A percentile compares a stretch with the other conserved stretches of the same genome.
phyloP scores from a whole-genome alignment of 345 rosid species.

The Erysimum cheiranthoides region DNA sequence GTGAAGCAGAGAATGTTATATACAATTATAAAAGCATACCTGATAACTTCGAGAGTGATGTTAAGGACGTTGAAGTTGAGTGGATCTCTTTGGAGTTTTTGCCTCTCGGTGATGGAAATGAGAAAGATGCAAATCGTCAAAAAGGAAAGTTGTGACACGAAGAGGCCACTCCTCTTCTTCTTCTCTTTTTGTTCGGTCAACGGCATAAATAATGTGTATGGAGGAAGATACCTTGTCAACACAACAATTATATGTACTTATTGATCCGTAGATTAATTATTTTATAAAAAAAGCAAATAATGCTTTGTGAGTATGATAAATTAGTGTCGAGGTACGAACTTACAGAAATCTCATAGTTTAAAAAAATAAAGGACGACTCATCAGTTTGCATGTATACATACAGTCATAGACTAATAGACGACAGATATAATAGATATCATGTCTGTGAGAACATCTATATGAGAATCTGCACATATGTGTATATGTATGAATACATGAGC shows the following conservation, averaged over 20 bases:
- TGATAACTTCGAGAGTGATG: constrained; percentile 66
- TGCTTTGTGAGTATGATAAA: constrained; percentile 4
- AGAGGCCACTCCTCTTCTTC: constrained; percentile 7
- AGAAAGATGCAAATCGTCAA: constrained; percentile 55
- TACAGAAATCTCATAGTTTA: too few species aligned
- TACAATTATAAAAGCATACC: constrained; percentile 45
- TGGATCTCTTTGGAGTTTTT: constrained; percentile 58
- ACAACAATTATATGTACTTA: not conserved
- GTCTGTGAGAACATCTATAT: too few species aligned
- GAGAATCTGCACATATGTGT: too few species aligned
- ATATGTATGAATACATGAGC: too few species aligned
- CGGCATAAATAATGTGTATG: constrained; percentile 57
- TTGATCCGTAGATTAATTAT: not conserved
- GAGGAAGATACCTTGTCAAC: constrained; percentile 65
- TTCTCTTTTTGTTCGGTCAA: constrained; percentile 12
- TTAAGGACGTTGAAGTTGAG: constrained; percentile 64
- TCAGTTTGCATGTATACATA: too few species aligned
- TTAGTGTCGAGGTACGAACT: not conserved
- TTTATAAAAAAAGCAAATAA: not conserved
- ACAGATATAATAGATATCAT: too few species aligned
- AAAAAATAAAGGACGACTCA: too few species aligned
- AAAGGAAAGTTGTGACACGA: constrained; percentile 55
- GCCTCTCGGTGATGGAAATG: constrained; percentile 57
- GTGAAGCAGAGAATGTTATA: too few species aligned
- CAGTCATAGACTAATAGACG: too few species aligned